Evolutionary conservation across 345 rosid genomes (phyloP), one percentile per base, ranked within the genome.

Genomic region (Psidium guajava): DNA sequence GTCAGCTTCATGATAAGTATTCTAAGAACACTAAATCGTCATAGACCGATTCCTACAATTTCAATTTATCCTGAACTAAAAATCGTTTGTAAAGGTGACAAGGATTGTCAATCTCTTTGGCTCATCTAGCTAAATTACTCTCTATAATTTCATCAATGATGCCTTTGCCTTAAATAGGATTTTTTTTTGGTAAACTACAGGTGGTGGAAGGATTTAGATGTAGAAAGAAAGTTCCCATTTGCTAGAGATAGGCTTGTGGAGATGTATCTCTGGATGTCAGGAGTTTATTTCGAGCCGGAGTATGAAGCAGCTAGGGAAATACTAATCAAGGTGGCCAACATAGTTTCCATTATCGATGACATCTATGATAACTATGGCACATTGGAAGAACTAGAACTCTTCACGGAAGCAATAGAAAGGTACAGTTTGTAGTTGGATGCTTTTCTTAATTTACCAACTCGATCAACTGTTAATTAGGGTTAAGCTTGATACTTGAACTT

Each of bases 201-300:
- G 84, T 86, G 87, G 87, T 86, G 87, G 87, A 82, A 82, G 50
- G 58, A 52, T 58, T 36, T 82, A 64, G 77, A 59, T 20, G 22
- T 52, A 25, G 24, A 49, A 8, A 82, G 8, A 61, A 82, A 50
- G 81, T n/a, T 86, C 8, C 40, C 87, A 16, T 86, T 86, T 61
- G 84, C 87, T n/a, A 82, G 87, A 53, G 87, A 82, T 9, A 82
- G 87, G 69, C 18, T 82, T 15, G 59, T 7, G 27, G 81, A 86
- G 82, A 2, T 51, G 20, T 82, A 86, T 32, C 22, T 32, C 5
- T 64, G 73, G 87, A 51, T 6, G 7, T 20, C 20, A 16, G 50
- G 54, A 53, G 84, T 82, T 27, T 85, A 56, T 40, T 84, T 84
- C 47, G 56, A 85, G 69, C 84, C 80, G 0, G 22, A 81, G 24